A percentile compares a stretch with the other conserved stretches of the same genome.
These are phyloP conservation scores for Backusella macrospora DNA, from an alignment of 192 early-diverging fungal species.

Conservation along the genomic window DNA sequence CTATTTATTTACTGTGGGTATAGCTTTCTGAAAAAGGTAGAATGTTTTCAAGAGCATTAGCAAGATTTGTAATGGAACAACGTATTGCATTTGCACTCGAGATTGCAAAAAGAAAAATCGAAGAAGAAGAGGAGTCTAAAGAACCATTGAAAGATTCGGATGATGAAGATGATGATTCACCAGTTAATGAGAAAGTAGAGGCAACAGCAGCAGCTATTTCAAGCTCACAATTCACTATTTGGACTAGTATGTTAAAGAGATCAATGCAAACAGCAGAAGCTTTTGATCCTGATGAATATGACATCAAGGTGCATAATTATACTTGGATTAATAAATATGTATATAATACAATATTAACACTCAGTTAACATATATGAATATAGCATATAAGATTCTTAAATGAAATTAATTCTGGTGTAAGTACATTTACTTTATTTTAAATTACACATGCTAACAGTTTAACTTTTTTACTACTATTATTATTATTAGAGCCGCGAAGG, in stretches of 20 bases:
- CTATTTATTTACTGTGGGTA: neutral
- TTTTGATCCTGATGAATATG: slow-evolving; percentile 77
- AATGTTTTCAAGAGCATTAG: slow-evolving; percentile 74
- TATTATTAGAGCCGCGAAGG: slow-evolving; percentile 59
- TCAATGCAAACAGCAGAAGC: slow-evolving; percentile 83
- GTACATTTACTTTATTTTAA: neutral
- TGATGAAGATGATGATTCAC: neutral
- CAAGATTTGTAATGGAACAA: slow-evolving; percentile 73
- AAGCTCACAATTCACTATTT: slow-evolving; percentile 61
- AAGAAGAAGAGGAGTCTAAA: neutral
- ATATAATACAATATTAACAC: neutral
- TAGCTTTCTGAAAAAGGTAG: slow-evolving; percentile 72
- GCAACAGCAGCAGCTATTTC: slow-evolving; percentile 75
- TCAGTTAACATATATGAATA: neutral
- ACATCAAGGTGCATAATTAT: slow-evolving; percentile 55
- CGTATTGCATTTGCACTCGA: slow-evolving; percentile 53
- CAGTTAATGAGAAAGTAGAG: slow-evolving; percentile 15
- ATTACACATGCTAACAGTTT: neutral
- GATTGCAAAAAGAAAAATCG: slow-evolving; percentile 25
- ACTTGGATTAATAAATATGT: neutral
- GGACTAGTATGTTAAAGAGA: slow-evolving; percentile 88
- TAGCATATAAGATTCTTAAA: slow-evolving; percentile 80
- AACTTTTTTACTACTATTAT: neutral
- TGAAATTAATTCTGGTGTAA: slow-evolving; percentile 90
- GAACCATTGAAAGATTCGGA: neutral